Evolutionary conservation across 1,139 yeast species (phyloP).

Genomic region (Debaryomycetaceae sp.): DNA sequence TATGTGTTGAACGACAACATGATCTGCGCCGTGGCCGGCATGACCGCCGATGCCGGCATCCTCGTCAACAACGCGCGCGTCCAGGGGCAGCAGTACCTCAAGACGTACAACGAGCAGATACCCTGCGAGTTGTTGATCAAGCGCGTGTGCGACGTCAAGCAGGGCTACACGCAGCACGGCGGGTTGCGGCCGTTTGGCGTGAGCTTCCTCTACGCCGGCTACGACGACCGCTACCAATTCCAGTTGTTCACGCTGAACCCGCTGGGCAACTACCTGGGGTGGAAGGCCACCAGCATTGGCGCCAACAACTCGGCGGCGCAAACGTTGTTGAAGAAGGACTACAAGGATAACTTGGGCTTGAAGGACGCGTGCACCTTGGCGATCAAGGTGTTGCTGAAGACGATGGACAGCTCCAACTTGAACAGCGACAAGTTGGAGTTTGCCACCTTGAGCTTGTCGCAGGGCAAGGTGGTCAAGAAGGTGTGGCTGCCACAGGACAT

Average conservation of each 20-base stretch:
- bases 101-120: constrained; percentile 83
- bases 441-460: constrained; percentile 62
- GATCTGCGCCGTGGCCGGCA: constrained; percentile 96
- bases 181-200: constrained; percentile 99
- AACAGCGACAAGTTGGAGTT: constrained; percentile 88
- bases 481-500: constrained; percentile 80
- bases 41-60: constrained; percentile 95
- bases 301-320: constrained; percentile 97
- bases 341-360: constrained; percentile 73
- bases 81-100: constrained; percentile 77
- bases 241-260: constrained; percentile 96
- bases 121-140: constrained; percentile 90
- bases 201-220: constrained; percentile 92
- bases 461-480: constrained; percentile 57
- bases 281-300: constrained; percentile 98
- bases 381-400: constrained; percentile 85
- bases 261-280: constrained; percentile 94
- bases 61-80: constrained; percentile 85
- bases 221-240: constrained; percentile 84
- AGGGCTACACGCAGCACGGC: constrained; percentile 98
- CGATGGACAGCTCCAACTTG: constrained; percentile 85
- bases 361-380: constrained; percentile 86
- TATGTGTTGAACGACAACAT: constrained; percentile 78
- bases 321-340: constrained; percentile 91
- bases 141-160: constrained; percentile 87